Evolutionary conservation across 2,329 filamentous ascomycete species (phyloP).

Genomic region (Fusarium cicatricum): DNA sequence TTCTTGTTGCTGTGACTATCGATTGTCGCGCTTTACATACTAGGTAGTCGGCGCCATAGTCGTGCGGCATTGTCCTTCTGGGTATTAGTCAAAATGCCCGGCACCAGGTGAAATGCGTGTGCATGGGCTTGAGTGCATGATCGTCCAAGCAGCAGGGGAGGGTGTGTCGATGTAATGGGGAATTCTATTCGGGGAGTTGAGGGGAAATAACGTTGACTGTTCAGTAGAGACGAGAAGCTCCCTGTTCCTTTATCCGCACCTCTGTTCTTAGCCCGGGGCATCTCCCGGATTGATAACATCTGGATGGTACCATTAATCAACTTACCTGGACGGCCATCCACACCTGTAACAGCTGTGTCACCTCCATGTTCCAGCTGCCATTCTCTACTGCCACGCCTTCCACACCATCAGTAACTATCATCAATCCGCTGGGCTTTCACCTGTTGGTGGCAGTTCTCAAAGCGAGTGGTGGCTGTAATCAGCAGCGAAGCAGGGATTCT

Average conservation of each 20-base stretch:
- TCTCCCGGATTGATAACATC: background rate
- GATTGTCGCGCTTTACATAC: constrained; percentile 3
- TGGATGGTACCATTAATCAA: constrained; percentile 8
- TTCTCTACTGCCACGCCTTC: background rate
- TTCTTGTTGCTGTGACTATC: background rate
- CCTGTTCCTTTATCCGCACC: background rate
- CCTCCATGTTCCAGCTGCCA: too few species aligned
- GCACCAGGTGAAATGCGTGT: constrained; percentile 3
- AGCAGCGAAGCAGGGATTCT: background rate
- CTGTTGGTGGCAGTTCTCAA: constrained; percentile 9
- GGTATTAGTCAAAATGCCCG: constrained; percentile 2
- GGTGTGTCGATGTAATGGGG: constrained; percentile 21
- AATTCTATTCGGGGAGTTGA: background rate
- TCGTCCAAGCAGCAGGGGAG: constrained; percentile 12
- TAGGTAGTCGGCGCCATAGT: too few species aligned
- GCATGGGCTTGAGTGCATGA: constrained; percentile 32
- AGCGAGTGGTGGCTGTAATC: background rate
- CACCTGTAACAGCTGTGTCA: background rate
- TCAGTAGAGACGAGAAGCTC: too few species aligned
- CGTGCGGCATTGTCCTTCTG: background rate
- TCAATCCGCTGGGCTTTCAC: background rate
- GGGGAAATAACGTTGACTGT: background rate
- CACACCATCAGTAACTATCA: background rate
- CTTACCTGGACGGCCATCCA: too few species aligned
- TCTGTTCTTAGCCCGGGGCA: constrained; percentile 13